Conservation (phyloP, 31 red algal genomes). For the Endocladia muricata region DNA sequence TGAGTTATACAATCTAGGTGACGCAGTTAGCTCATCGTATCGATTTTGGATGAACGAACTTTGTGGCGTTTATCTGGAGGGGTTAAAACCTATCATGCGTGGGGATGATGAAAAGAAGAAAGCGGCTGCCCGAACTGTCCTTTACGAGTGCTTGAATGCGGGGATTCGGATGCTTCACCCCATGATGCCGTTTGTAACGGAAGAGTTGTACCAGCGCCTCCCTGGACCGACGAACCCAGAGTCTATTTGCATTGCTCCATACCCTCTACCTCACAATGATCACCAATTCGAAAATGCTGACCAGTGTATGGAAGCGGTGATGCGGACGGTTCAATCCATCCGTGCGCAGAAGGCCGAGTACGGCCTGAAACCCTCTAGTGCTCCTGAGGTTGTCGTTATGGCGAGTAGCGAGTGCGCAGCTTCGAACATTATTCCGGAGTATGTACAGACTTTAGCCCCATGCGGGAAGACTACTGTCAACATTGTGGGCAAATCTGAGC, state of each 20-base stretch:
- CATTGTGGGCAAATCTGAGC: slow-evolving; percentile 17
- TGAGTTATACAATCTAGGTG: slow-evolving; percentile 59
- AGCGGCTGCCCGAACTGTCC: slow-evolving; percentile 47
- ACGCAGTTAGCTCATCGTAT: slow-evolving; percentile 64
- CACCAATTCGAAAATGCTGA: slow-evolving; percentile 41
- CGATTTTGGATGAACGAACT: slow-evolving; percentile 92
- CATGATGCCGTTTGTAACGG: slow-evolving; percentile 98
- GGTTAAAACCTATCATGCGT: slow-evolving; percentile 81
- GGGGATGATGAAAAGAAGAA: slow-evolving; percentile 24
- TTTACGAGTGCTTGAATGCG: slow-evolving; percentile 78
- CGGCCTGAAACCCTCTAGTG: slow-evolving; percentile 54
- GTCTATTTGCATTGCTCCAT: slow-evolving; percentile 84
- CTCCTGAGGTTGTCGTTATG: slow-evolving; percentile 50
- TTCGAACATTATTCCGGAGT: slow-evolving; percentile 24
- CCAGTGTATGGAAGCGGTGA: slow-evolving; percentile 49
- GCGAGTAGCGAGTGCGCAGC: slow-evolving; percentile 19
- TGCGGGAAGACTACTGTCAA: slow-evolving; percentile 40
- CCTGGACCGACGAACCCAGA: slow-evolving; percentile 56
- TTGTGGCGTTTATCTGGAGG: slow-evolving; percentile 90
- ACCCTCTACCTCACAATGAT: slow-evolving; percentile 19
- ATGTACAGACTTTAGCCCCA: slow-evolving; percentile 51
- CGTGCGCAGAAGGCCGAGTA: slow-evolving; percentile 75
- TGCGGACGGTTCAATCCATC: slow-evolving; percentile 67
- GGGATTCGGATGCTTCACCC: slow-evolving; percentile 91
- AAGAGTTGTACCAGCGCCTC: slow-evolving; percentile 97